These are phyloP conservation scores for Fusarium solani-melongenae DNA, from an alignment of 2,329 filamentous ascomycete species.

Conservation along the genomic window DNA sequence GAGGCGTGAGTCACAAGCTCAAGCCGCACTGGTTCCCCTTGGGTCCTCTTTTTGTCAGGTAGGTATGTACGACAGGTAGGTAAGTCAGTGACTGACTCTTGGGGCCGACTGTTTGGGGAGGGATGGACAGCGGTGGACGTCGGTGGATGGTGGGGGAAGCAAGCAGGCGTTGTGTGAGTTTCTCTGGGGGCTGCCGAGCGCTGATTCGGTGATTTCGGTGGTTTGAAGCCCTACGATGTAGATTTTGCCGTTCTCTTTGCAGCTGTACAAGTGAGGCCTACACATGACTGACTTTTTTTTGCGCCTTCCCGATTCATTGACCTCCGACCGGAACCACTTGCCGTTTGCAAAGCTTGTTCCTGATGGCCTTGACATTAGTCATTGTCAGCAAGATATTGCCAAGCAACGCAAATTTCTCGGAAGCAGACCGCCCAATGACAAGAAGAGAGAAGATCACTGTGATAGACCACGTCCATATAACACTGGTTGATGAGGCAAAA, in stretches of 20 bases:
- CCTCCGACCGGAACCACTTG: constrained; percentile 10
- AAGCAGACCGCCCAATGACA: background rate
- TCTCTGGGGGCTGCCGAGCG: constrained; percentile 25
- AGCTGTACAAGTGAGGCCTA: background rate
- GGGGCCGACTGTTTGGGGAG: constrained; percentile 4
- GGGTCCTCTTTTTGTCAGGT: constrained; percentile 1
- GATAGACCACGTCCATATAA: background rate
- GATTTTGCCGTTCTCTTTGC: constrained; percentile 3
- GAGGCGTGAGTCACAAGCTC: constrained; percentile 45
- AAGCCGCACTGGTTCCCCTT: constrained; percentile 24
- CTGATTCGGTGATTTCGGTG: constrained; percentile 38
- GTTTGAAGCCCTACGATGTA: constrained; percentile 34
- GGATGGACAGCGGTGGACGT: constrained; percentile 25
- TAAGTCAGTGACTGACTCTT: constrained; percentile 5
- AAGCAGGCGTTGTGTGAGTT: constrained; percentile 28
- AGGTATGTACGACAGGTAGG: background rate
- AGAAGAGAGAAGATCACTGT: background rate
- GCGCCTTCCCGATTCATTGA: background rate
- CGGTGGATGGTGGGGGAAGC: constrained; percentile 36
- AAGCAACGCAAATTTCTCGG: background rate
- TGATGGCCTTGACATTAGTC: background rate
- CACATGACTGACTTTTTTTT: constrained; percentile 17
- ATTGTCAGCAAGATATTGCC: background rate
- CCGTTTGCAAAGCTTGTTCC: background rate
- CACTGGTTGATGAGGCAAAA: background rate